Conservation (phyloP, 2,329 filamentous ascomycete genomes). For the Metarhizium brunneum region DNA sequence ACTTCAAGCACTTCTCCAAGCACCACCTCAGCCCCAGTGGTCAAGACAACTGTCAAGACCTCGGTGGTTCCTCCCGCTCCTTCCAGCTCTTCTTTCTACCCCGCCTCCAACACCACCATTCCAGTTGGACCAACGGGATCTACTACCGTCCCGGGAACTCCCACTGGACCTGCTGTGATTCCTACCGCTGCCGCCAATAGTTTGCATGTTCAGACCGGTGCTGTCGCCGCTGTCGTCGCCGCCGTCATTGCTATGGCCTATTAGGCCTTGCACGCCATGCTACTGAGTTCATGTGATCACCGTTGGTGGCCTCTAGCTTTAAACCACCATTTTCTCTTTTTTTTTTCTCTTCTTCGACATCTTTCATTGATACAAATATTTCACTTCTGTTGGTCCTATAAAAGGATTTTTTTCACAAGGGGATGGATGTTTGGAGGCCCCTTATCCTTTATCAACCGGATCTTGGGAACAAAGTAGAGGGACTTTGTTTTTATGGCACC, state of each 20-base stretch:
- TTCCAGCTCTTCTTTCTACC: neutral
- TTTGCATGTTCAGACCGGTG: conserved; percentile 28
- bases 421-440: neutral
- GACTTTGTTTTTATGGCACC: neutral
- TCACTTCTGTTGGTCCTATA: neutral
- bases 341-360: neutral
- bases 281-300: neutral
- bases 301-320: neutral
- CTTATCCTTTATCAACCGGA: neutral
- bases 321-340: neutral
- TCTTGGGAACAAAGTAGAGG: neutral
- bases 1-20: too few relatives aligned
- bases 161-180: conserved; percentile 11
- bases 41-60: neutral
- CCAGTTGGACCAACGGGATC: conserved; percentile 12
- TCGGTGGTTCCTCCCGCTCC: neutral
- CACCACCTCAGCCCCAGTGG: conserved; percentile 5
- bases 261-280: conserved; percentile 11
- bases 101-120: conserved; percentile 15
- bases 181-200: conserved; percentile 23
- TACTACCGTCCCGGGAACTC: conserved; percentile 13
- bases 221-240: conserved; percentile 29
- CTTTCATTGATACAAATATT: neutral
- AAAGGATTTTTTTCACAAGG: neutral
- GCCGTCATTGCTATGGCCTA: conserved; percentile 30